Base-by-base conservation (phyloP, 2,329 filamentous ascomycete genomes). In the Ophiocordyceps camponoti-saundersi region DNA sequence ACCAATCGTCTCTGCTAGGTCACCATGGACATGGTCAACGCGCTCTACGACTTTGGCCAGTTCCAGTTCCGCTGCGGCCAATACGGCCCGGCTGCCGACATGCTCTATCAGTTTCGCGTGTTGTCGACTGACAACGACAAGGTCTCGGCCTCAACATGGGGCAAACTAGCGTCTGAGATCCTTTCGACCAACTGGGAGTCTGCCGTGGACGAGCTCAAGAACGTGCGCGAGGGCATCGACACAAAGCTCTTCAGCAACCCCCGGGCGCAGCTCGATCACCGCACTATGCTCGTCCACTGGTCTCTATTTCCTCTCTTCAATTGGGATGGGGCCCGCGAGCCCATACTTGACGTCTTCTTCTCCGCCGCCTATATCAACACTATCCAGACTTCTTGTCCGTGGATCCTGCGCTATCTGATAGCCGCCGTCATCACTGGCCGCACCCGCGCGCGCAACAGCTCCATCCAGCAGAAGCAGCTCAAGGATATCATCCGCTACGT, bases 271-370 rank as follows among this genome's bases (percentile, higher is more conserved):
- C 82, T 98, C 52, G 83, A 90, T 65, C 90, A 95, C 75, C 86
- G 92, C 62, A 93, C 89, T 49, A 95, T 90, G 86, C 75, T 98
- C 59, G 84, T 95, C 58, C 92, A 98, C 83, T 98, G 92, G 89
- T 82, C 86, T 43, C 81, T 98, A 51, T 98, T 96, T 79, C 90
- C 92, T 51, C 89, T 95, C 70, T 98, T 96, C 79, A 96, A 98
- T 79, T 82, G 86, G 70, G 90, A 96, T 59, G 75, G 80, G 54
- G 86, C 87, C 49, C 87, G 90, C 60, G 92, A 98, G 62, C 78
- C 79, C 56, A 77, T 98, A 57, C 86, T 92, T 61, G 92, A 98
- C 58, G 80, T 96, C 64, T 92, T 95, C 76, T 96, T 98, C 78
- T 93, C 85, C 53, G 85, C 89, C 53, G 78, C 87, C 57, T 98